Conservation (phyloP, 1,284 basidiomycete genomes). For the Apiotrichum domesticum region DNA sequence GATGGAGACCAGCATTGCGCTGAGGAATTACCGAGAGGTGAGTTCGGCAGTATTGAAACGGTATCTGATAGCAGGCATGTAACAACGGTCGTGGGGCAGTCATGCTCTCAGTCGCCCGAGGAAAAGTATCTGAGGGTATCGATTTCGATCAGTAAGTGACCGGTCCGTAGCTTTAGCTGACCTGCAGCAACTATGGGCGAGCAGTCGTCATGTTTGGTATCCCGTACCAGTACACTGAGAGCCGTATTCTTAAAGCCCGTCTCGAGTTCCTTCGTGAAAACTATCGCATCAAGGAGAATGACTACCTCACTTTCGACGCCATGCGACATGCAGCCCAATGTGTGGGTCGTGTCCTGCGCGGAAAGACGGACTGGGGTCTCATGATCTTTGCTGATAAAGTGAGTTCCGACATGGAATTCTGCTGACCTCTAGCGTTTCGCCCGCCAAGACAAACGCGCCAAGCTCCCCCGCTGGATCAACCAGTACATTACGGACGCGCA, state of each 20-base stretch:
- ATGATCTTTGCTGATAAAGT: constrained; percentile 99
- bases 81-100: constrained; percentile 98
- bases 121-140: constrained; percentile 99
- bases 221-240: constrained; percentile 98
- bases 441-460: constrained; percentile 90
- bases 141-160: constrained; percentile 82
- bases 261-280: constrained; percentile 97
- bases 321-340: constrained; percentile 99
- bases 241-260: constrained; percentile 92
- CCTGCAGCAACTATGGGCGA: constrained; percentile 74
- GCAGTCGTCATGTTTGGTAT: constrained; percentile 99
- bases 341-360: constrained; percentile 92
- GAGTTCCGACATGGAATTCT: constrained; percentile 16
- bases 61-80: constrained; percentile 62
- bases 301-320: constrained; percentile 97
- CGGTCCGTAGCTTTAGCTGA: not conserved
- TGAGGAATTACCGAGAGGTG: constrained; percentile 94
- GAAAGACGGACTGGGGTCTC: constrained; percentile 98
- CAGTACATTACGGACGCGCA: constrained; percentile 98
- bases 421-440: constrained; percentile 74
- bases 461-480: constrained; percentile 98
- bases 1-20: constrained; percentile 94
- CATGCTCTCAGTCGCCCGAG: constrained; percentile 91
- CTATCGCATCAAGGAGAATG: constrained; percentile 95
- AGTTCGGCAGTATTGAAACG: constrained; percentile 26